A percentile compares a stretch with the other conserved stretches of the same genome.
phyloP scores from a whole-genome alignment of 805 yeast genomes.

The Cyberlindnera amylophila region DNA sequence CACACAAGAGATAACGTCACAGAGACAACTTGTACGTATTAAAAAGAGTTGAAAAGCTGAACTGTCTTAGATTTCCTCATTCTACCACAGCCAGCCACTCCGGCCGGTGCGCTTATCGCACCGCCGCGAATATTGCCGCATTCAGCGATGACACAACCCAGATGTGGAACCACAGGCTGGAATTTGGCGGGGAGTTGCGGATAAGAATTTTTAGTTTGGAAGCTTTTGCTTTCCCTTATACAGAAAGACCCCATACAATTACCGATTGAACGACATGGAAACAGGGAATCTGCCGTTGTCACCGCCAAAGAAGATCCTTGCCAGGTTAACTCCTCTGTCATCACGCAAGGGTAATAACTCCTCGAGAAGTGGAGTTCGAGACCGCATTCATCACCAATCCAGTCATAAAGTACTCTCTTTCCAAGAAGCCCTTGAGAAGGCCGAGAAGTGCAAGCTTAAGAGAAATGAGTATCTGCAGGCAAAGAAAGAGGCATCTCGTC shows the following conservation, averaged over 20 bases:
- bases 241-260: too few relatives aligned
- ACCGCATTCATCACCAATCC: background rate
- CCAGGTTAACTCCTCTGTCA: slow-evolving; percentile 5
- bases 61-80: too few relatives aligned
- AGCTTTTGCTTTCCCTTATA: too few relatives aligned
- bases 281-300: slow-evolving; percentile 3
- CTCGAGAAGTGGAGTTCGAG: background rate
- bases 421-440: slow-evolving; percentile 1
- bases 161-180: background rate
- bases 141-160: background rate
- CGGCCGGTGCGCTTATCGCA: background rate
- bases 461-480: background rate
- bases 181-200: background rate
- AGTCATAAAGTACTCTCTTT: background rate
- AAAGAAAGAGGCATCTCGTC: background rate
- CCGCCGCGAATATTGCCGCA: background rate
- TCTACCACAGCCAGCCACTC: background rate
- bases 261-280: too few relatives aligned
- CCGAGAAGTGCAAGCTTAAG: slow-evolving; percentile 2
- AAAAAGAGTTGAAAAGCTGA: too few relatives aligned
- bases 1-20: too few relatives aligned
- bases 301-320: slow-evolving; percentile 10
- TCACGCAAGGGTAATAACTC: background rate
- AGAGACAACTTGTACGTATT: too few relatives aligned
- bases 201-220: background rate